Percentiles rank a stretch among this genome's conserved stretches.
phyloP scores from a whole-genome alignment of 106 monocot species.

The Triglochin maritima region DNA sequence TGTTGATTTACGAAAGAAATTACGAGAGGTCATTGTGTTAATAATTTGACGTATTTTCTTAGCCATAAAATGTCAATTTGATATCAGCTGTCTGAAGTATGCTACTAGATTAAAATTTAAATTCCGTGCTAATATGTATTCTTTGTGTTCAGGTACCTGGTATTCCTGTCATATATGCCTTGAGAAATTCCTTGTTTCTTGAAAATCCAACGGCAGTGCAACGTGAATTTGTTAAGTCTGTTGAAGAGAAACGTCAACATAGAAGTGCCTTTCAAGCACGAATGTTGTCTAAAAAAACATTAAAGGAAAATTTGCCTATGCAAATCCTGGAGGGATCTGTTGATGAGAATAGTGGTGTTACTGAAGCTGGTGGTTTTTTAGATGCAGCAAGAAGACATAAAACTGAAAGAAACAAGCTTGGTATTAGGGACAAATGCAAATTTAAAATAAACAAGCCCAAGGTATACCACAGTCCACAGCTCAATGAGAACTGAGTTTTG shows the following conservation, averaged over 20 bases:
- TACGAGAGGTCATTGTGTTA: conserved; percentile 29
- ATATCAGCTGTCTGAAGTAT: conserved; percentile 2
- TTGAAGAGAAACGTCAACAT: conserved; percentile 72
- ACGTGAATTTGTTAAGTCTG: conserved; percentile 53
- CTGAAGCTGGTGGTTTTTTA: not conserved
- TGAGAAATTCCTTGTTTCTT: conserved; percentile 65
- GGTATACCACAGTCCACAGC: conserved; percentile 24
- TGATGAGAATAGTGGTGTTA: not conserved
- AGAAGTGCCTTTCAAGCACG: conserved; percentile 47
- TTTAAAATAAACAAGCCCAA: conserved; percentile 86
- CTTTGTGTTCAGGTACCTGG: conserved; percentile 45
- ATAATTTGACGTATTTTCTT: too few relatives aligned
- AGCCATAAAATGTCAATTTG: too few relatives aligned
- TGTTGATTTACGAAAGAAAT: conserved; percentile 48
- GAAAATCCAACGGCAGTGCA: conserved; percentile 65
- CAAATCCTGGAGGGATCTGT: not conserved
- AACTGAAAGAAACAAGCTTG: conserved; percentile 14
- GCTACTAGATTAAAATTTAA: not conserved
- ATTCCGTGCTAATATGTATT: not conserved
- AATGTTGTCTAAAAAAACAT: conserved; percentile 32
- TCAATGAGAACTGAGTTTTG: not conserved
- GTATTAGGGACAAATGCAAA: conserved; percentile 38
- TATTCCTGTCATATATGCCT: conserved; percentile 74
- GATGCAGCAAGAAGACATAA: conserved; percentile 7
- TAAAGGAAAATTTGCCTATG: conserved; percentile 14